Base-by-base conservation (phyloP, 768 basidiomycete genomes). In the Scleroderma bovista region DNA sequence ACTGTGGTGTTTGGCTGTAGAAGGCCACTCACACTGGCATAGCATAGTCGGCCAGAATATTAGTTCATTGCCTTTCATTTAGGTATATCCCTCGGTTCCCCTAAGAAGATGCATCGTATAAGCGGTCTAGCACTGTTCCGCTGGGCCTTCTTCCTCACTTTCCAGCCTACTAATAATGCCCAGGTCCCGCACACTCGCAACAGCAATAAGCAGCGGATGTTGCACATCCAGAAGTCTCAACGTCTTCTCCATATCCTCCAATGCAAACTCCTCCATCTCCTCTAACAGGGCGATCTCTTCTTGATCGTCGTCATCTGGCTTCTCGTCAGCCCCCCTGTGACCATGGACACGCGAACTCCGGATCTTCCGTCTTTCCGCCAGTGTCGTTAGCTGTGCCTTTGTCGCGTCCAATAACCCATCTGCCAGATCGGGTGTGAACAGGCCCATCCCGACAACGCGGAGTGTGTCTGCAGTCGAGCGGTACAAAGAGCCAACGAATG, bases 241-340 rank as follows among this genome's bases (percentile, higher is more conserved):
- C 67, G 85, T 72, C 73, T 79, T 84, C 40, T 69, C 75, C 81
- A 90, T 88, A 62, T 89, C 88, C 62, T 89, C 87, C 55, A 89
- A 62, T 56, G 81, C 84, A 59, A 85, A 88, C 49, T 87, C 87
- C 63, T 89, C 88, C 69, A 89, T 83, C 72, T 92, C 88, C 64
- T 91, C 86, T 34, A 87, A 60, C 47, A 89, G 62, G 62, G 77
- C 78, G 56, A 87, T 66, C 54, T 90, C 87, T 53, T 89, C 86
- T 50, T 71, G 69, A 45, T 88, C 85, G 47, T 81, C 77, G 48
- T 72, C 71, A 4, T 29, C 26, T 29, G 26, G 4, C 5, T 9
- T 29, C 26, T 29, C 26, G 26, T 29, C 26, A 29, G 26, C 9
- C 26, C 9, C 5, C 9, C 26, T 9, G 26, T 29, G 62, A 36